Evolutionary conservation across 495 filamentous ascomycete species (phyloP).

Genomic region (Penicillium macrosclerotiorum): DNA sequence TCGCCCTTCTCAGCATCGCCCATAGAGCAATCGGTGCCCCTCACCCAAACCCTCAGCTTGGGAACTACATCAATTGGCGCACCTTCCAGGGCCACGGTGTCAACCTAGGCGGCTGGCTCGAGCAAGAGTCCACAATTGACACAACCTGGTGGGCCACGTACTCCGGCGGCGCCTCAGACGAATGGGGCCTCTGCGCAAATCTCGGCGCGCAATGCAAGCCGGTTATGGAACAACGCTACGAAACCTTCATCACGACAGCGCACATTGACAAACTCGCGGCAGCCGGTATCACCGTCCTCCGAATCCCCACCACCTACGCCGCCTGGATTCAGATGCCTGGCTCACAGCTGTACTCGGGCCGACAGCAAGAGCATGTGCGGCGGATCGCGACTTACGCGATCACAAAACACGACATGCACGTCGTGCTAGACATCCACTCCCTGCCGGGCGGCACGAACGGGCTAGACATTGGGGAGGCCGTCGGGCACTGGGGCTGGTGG

Average conservation of each 20-base stretch:
- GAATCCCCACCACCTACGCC: conserved; percentile 31
- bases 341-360: conserved; percentile 28
- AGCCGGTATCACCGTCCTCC: conserved; percentile 23
- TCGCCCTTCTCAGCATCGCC: background rate
- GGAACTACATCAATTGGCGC: conserved; percentile 25
- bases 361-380: conserved; percentile 25
- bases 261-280: conserved; percentile 29
- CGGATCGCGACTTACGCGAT: conserved; percentile 29
- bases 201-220: conserved; percentile 21
- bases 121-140: conserved; percentile 34
- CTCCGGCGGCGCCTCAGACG: conserved; percentile 21
- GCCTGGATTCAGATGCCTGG: conserved; percentile 29
- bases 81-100: conserved; percentile 27
- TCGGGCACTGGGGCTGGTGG: conserved; percentile 30
- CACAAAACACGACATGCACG: conserved; percentile 27
- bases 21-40: conserved; percentile 2
- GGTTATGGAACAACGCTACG: conserved; percentile 29
- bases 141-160: conserved; percentile 24
- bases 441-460: conserved; percentile 32
- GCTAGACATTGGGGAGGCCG: conserved; percentile 29
- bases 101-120: conserved; percentile 36
- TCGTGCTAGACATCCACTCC: conserved; percentile 32
- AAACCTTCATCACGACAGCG: conserved; percentile 26
- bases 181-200: conserved; percentile 31
- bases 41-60: background rate